Base-by-base conservation (phyloP, 306 rosid genomes). In the Prosopis cineraria region DNA sequence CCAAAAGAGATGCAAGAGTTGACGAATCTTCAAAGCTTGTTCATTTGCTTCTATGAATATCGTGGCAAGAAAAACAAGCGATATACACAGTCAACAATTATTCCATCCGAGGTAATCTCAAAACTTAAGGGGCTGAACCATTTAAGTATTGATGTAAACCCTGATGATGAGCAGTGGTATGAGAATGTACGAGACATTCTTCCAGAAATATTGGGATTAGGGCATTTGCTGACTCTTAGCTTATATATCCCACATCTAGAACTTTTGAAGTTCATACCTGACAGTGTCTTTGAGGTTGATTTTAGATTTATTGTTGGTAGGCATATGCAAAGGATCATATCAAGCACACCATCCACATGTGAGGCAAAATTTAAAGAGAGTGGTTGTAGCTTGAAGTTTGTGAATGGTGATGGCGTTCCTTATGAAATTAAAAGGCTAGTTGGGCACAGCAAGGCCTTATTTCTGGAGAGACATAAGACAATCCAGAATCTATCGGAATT, bases 141-240 rank as follows among this genome's bases (percentile, higher is more conserved):
- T 56, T 56, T 24, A 25, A 56, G 19, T 0, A 24, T 83, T 30
- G 20, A 33, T 9, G 80, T 78, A 6, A 72, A 68, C 44, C 86
- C 83, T 1, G 80, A 74, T 48, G 77, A 78, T 27, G 50, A 74
- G 33, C 36, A 64, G 12, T 83, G 86, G 86, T 3, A 60, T 39
- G 63, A 56, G 63, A 56, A 56, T 56, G 7, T 25, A 25, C 19
- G 0, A 56, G 33, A 0, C 24, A 24, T 56, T 56, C 17, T 56
- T 10, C 63, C 63, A 25, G 63, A 56, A 25, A 25, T 56, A 3
- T 25, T 56, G 33, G 19, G 6, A 56, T 56, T 56, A 4, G 7
- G 11, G 7, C 1, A 11, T 1, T 56, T 24, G 63, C 3, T 0
- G 5, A 25, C 33, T 56, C 6, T 56, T 56, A 10, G 34, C 0